These are phyloP conservation scores for Globisporangium abappressorium DNA, from an alignment of 352 stramenopile species.

Conservation along the genomic window DNA sequence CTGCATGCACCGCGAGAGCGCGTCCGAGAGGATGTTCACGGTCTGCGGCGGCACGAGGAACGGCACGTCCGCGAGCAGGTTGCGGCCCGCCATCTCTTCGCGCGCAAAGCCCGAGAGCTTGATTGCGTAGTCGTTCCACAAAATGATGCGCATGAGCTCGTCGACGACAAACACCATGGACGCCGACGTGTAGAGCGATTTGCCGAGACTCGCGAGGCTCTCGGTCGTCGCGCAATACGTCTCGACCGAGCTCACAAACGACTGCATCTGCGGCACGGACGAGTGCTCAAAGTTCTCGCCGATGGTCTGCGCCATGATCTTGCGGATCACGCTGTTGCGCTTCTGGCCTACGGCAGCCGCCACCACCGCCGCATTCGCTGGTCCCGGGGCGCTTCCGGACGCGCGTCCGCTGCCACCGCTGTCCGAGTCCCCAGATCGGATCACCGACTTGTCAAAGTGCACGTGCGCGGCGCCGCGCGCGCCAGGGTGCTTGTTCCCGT, in stretches of 20 bases:
- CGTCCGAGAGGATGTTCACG: conserved; percentile 48
- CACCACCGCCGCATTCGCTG: background rate
- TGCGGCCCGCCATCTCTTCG: conserved; percentile 79
- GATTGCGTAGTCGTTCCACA: conserved; percentile 84
- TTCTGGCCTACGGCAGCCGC: conserved; percentile 8
- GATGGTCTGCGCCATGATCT: conserved; percentile 78
- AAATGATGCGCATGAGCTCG: conserved; percentile 80
- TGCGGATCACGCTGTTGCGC: conserved; percentile 53
- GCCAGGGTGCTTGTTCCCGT: conserved; percentile 33
- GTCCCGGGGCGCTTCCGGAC: conserved; percentile 15
- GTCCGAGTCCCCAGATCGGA: conserved; percentile 38
- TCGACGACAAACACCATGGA: conserved; percentile 82
- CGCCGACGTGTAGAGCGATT: conserved; percentile 77
- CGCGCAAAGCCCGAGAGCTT: conserved; percentile 67
- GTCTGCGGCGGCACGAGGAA: conserved; percentile 64
- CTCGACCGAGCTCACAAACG: conserved; percentile 70
- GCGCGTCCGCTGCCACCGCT: conserved; percentile 40
- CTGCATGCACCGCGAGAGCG: conserved; percentile 58
- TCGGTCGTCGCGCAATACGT: conserved; percentile 73
- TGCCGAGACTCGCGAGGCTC: conserved; percentile 77
- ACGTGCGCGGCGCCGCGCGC: conserved; percentile 34
- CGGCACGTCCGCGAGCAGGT: conserved; percentile 65
- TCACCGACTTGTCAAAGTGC: conserved; percentile 68
- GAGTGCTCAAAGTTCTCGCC: conserved; percentile 72
- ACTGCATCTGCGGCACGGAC: conserved; percentile 62